Conservation (phyloP, 1,139 yeast species). For the Candida tetrigidarum region DNA sequence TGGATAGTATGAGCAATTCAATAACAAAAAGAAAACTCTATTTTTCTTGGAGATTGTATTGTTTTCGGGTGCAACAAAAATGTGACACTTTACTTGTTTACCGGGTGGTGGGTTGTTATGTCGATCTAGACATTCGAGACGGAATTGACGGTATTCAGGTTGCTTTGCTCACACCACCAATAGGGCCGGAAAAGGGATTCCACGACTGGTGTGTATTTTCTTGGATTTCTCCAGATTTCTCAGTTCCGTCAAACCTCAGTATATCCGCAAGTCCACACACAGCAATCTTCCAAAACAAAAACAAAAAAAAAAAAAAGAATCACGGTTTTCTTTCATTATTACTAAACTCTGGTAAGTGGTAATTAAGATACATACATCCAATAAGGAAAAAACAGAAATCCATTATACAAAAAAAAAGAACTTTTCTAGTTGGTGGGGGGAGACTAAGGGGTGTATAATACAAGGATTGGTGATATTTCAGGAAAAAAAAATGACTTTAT, state of each 20-base stretch:
- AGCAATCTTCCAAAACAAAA: too few species aligned
- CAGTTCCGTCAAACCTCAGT: background rate
- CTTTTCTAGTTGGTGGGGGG: background rate
- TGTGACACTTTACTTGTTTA: background rate
- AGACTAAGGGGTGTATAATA: background rate
- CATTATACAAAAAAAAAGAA: slow-evolving; percentile 19
- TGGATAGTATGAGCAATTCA: too few species aligned
- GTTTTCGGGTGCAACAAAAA: background rate
- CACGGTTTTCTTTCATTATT: slow-evolving; percentile 33
- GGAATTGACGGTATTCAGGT: background rate
- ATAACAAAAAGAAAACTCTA: too few species aligned
- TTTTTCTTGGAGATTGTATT: background rate
- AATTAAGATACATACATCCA: slow-evolving; percentile 29
- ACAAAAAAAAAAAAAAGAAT: background rate
- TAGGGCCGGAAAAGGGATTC: background rate
- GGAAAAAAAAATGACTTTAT: background rate
- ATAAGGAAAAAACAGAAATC: slow-evolving; percentile 35
- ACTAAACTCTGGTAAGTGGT: slow-evolving; percentile 19
- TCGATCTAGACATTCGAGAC: background rate
- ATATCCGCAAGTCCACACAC: background rate
- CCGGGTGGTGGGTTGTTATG: slow-evolving; percentile 3
- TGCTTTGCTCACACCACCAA: too few species aligned
- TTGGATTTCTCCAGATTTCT: background rate
- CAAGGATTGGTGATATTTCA: background rate
- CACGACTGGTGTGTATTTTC: background rate